Percentiles rank a stretch among this genome's conserved stretches.
These are phyloP conservation scores for Nemania abortiva DNA, from an alignment of 2,329 filamentous ascomycete species.

Conservation along the genomic window DNA sequence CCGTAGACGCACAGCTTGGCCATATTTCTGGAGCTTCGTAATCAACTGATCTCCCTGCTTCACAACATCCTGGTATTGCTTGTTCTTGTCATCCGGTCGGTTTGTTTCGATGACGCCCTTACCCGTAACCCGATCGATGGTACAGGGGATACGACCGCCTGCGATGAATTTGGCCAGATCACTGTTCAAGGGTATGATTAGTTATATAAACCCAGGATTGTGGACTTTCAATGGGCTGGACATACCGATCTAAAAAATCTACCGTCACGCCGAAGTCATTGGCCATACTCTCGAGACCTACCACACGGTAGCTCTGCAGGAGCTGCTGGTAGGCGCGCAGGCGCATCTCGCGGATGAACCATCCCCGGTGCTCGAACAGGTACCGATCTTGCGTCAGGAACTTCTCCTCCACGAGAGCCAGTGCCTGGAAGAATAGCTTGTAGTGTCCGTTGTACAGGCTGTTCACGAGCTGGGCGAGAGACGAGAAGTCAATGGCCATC, in stretches of 20 bases:
- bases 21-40: conserved; percentile 99
- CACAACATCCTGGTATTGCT: conserved; percentile 98
- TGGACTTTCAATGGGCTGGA: conserved; percentile 33
- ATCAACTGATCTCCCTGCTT: conserved; percentile 98
- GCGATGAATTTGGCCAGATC: conserved; percentile 98
- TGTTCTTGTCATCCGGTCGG: conserved; percentile 98
- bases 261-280: conserved; percentile 96
- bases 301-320: conserved; percentile 95
- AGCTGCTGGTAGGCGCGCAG: conserved; percentile 96
- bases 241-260: conserved; percentile 93
- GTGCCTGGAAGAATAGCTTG: conserved; percentile 89
- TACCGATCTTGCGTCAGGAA: conserved; percentile 96
- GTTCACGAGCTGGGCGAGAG: conserved; percentile 87
- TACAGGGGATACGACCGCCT: conserved; percentile 92
- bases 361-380: conserved; percentile 92
- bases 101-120: conserved; percentile 99
- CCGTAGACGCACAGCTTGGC: conserved; percentile 91
- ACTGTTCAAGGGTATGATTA: conserved; percentile 59
- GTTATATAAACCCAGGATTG: background rate
- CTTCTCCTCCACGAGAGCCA: conserved; percentile 90
- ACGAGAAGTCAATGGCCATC: conserved; percentile 86
- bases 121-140: conserved; percentile 95
- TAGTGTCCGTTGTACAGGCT: conserved; percentile 96
- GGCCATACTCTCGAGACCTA: conserved; percentile 97
- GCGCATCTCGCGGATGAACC: conserved; percentile 99